Evolutionary conservation across 208 protist species (phyloP).

Genomic region (Phytomonas serpens): DNA sequence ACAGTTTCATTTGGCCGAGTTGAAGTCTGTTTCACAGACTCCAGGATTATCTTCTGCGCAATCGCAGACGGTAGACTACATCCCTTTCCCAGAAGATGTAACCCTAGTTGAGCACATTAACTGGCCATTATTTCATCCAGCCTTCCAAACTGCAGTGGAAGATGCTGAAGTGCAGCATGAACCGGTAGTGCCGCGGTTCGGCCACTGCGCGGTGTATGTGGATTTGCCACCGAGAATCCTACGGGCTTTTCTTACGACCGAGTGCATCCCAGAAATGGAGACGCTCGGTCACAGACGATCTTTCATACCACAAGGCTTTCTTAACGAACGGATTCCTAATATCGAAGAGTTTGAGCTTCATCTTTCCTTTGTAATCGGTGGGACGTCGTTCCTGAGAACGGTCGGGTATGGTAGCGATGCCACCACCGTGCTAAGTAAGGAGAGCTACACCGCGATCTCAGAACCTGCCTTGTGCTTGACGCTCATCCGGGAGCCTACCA

Average conservation of each 20-base stretch:
- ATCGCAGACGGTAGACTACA: background rate
- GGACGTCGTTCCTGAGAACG: conserved; percentile 14
- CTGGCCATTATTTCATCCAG: conserved; percentile 2
- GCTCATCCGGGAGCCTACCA: background rate
- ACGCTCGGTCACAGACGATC: background rate
- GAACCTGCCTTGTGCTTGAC: conserved; percentile 23
- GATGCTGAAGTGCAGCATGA: background rate
- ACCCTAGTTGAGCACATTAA: background rate
- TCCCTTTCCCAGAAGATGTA: background rate
- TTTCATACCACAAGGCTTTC: background rate
- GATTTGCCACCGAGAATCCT: background rate
- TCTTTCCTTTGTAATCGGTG: conserved; percentile 20
- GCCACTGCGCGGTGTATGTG: conserved; percentile 20
- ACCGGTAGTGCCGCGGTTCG: conserved; percentile 17
- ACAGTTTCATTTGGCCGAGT: background rate
- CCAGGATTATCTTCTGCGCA: background rate
- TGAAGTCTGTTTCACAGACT: background rate
- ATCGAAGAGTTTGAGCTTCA: conserved; percentile 10
- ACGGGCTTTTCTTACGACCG: background rate
- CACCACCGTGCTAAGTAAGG: background rate
- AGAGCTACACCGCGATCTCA: conserved; percentile 12
- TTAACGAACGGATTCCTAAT: background rate
- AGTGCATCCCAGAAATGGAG: background rate
- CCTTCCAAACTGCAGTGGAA: background rate
- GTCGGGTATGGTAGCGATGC: background rate